Percentiles rank a stretch among this genome's conserved stretches.
Evolutionary conservation across 208 protist species (phyloP).

Genomic region (Leishmania mexicana): DNA sequence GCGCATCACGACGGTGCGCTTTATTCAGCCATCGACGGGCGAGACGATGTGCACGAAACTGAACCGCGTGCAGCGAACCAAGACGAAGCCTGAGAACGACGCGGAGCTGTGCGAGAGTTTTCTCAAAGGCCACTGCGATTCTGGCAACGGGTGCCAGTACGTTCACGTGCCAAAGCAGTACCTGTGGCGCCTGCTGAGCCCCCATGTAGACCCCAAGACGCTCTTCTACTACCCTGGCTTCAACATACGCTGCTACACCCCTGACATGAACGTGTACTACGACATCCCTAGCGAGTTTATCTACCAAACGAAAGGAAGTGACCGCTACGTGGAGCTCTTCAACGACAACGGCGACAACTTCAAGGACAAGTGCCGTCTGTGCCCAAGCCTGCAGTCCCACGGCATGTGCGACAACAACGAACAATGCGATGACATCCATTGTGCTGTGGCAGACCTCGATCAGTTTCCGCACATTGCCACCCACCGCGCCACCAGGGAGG

Average conservation of each 20-base stretch:
- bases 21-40: slow-evolving; percentile 39
- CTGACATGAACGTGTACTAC: slow-evolving; percentile 71
- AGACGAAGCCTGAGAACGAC: slow-evolving; percentile 39
- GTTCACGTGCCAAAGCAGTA: slow-evolving; percentile 76
- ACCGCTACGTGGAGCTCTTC: slow-evolving; percentile 68
- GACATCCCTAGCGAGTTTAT: slow-evolving; percentile 73
- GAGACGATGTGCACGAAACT: slow-evolving; percentile 54
- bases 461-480: slow-evolving; percentile 55
- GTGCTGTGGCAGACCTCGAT: slow-evolving; percentile 45
- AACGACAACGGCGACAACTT: slow-evolving; percentile 85
- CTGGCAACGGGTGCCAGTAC: slow-evolving; percentile 46
- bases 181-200: slow-evolving; percentile 66
- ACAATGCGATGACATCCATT: slow-evolving; percentile 66
- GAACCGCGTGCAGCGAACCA: slow-evolving; percentile 56
- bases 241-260: slow-evolving; percentile 71
- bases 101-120: slow-evolving; percentile 68
- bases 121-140: slow-evolving; percentile 54
- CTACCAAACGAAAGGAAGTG: slow-evolving; percentile 58
- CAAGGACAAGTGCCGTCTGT: slow-evolving; percentile 77
- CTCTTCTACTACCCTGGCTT: slow-evolving; percentile 64
- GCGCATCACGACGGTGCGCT: slow-evolving; percentile 61
- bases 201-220: slow-evolving; percentile 36
- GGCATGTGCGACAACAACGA: slow-evolving; percentile 50
- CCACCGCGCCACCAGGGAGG: slow-evolving; percentile 56
- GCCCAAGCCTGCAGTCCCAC: slow-evolving; percentile 36